Evolutionary conservation across 768 basidiomycete species (phyloP).

Genomic region (Pleurotus cornucopiae): DNA sequence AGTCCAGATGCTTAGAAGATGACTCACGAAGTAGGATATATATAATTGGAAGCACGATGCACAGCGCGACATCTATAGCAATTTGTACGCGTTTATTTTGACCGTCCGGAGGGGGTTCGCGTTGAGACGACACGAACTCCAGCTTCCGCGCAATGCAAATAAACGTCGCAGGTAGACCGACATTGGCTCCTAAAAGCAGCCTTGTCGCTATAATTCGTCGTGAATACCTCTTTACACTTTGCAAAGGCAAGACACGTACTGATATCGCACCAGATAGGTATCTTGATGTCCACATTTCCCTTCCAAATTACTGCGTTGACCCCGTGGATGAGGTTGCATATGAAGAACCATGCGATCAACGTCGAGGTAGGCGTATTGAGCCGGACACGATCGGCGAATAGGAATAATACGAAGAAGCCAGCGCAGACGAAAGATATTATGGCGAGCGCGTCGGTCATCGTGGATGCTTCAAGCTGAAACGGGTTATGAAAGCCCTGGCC

Average conservation of each 20-base stretch:
- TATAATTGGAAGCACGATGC: slow-evolving; percentile 50
- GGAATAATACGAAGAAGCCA: slow-evolving; percentile 33
- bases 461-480: background rate
- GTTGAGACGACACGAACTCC: slow-evolving; percentile 4
- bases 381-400: slow-evolving; percentile 37
- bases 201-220: slow-evolving; percentile 30
- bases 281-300: slow-evolving; percentile 29
- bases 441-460: slow-evolving; percentile 33
- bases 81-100: slow-evolving; percentile 34
- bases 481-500: background rate
- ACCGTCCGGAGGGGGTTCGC: slow-evolving; percentile 17
- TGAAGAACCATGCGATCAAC: slow-evolving; percentile 40
- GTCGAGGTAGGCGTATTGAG: slow-evolving; percentile 42
- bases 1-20: background rate
- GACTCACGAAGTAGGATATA: slow-evolving; percentile 59
- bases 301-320: slow-evolving; percentile 55
- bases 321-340: slow-evolving; percentile 35
- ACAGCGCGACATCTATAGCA: slow-evolving; percentile 43
- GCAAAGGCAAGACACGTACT: slow-evolving; percentile 27
- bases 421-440: slow-evolving; percentile 40
- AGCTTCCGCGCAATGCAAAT: slow-evolving; percentile 5
- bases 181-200: slow-evolving; percentile 25
- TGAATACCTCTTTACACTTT: no score
- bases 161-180: slow-evolving; percentile 3
- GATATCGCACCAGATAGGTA: slow-evolving; percentile 66